Evolutionary conservation across 768 basidiomycete species (phyloP).

Genomic region (Trametes coccinea): DNA sequence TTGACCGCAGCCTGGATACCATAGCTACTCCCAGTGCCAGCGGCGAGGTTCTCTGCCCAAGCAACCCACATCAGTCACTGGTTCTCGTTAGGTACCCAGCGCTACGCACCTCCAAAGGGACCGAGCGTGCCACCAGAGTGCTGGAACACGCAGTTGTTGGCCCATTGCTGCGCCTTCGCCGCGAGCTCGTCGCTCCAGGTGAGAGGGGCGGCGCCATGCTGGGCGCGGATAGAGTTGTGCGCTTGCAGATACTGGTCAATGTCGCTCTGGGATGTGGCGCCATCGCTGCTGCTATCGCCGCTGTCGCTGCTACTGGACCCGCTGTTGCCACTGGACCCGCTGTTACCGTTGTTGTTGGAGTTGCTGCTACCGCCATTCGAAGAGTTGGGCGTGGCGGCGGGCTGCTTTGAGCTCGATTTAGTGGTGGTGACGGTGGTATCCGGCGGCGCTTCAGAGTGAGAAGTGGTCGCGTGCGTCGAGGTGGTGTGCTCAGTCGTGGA

Average conservation of each 20-base stretch:
- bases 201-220: constrained; percentile 63
- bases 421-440: neutral
- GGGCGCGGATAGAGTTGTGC: constrained; percentile 63
- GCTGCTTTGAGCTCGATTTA: constrained; percentile 21
- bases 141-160: constrained; percentile 62
- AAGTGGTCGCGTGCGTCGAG: constrained; percentile 20
- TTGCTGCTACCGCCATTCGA: constrained; percentile 1
- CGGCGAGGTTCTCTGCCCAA: constrained; percentile 69
- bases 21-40: constrained; percentile 60
- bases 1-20: constrained; percentile 51
- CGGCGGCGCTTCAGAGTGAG: constrained; percentile 12
- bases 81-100: neutral
- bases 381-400: constrained; percentile 13
- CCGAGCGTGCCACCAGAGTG: constrained; percentile 72
- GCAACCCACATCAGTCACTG: neutral
- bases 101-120: constrained; percentile 56
- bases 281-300: constrained; percentile 9
- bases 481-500: constrained; percentile 23
- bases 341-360: neutral
- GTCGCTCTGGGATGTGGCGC: constrained; percentile 43
- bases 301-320: no score
- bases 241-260: constrained; percentile 52
- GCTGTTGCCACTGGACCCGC: no score
- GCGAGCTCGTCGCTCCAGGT: constrained; percentile 66
- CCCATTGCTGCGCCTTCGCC: constrained; percentile 68